Base-by-base conservation (phyloP, 2,329 filamentous ascomycete genomes). In the Phoma herbarum region DNA sequence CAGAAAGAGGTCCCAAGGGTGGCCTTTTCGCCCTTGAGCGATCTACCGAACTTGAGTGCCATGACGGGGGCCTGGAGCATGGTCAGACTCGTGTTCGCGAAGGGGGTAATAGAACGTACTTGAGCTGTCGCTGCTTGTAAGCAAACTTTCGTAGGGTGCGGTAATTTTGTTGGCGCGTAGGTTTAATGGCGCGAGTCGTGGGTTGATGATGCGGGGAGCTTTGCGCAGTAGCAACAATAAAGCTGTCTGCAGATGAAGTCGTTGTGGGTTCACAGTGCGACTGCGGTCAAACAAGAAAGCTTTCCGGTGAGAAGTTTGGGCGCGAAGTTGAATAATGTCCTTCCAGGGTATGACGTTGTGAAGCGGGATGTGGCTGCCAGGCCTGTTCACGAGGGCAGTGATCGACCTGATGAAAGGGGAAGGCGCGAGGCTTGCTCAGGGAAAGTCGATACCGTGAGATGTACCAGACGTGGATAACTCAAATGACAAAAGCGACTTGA, bases 11-110 rank as follows among this genome's bases (percentile, higher is more conserved):
- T 69, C 3, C 65, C 62, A 25, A 65, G 16, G 9, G 66, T 66
- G 52, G 64, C 61, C 59, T 75, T 75, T 37, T 75, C 71, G 65
- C 66, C 68, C 52, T 70, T 70, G 45, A 75, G 61, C 47, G 65
- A 66, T 58, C 70, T 66, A 59, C 63, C 61, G 65, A 75, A 75
- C 29, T 67, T 71, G 62, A 74, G 48, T 44, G 63, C 66, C 71
- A 73, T 75, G 42, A 33, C 53, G 62, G 60, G 16, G 31, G 62
- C 35, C 63, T 68, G 61, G 33, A 61, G 48, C 35, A 54, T 57
- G 16, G 44, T 64, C 43, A 59, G 52, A 12, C 20, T 50, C 9
- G 14, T 10, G 7, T 9, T 3, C 22, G 10, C 16, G 29, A 2
- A 31, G 3, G 35, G 7, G 2, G 6, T 26, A n/a, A 35, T 20